Evolutionary conservation across 495 filamentous ascomycete species (phyloP).

Genomic region (Neohortaea acidophila): DNA sequence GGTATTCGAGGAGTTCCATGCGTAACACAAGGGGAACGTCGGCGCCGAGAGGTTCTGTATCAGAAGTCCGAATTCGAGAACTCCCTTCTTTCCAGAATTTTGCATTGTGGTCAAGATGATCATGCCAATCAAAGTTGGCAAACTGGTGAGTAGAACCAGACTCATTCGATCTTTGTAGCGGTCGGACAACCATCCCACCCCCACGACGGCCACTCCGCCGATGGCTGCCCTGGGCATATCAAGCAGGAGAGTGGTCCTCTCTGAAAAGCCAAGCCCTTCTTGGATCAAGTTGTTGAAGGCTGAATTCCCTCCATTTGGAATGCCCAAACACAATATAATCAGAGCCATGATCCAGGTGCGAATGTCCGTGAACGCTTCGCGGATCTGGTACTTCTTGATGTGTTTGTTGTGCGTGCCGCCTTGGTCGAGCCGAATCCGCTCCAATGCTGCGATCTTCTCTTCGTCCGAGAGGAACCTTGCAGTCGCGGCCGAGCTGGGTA

Average conservation of each 20-base stretch:
- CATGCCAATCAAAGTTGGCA: conserved; percentile 8
- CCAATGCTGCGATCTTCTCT: conserved; percentile 13
- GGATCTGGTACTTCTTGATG: conserved; percentile 25
- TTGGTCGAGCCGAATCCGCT: conserved; percentile 14
- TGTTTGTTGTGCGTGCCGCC: conserved; percentile 25
- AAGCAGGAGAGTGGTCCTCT: conserved; percentile 5
- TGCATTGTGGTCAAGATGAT: conserved; percentile 10
- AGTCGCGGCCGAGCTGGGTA: conserved; percentile 14
- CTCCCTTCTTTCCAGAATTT: conserved; percentile 1
- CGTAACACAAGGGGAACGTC: conserved; percentile 6
- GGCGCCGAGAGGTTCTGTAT: conserved; percentile 5
- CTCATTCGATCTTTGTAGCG: conserved; percentile 3
- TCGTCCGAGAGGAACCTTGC: conserved; percentile 12
- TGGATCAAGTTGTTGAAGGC: conserved; percentile 10
- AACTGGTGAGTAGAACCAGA: conserved; percentile 2
- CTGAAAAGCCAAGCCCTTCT: conserved; percentile 4
- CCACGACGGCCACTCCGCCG: conserved; percentile 7
- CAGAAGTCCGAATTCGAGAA: conserved; percentile 30
- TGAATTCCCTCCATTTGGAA: conserved; percentile 4
- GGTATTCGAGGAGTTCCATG: conserved; percentile 16
- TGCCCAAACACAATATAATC: conserved; percentile 2
- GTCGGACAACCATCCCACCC: conserved; percentile 8
- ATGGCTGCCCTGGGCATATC: conserved; percentile 4
- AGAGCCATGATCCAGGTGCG: conserved; percentile 12
- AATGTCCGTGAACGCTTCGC: conserved; percentile 33